phyloP scores from a whole-genome alignment of 2,329 filamentous ascomycete species.

The Trichoderma arundinaceum region DNA sequence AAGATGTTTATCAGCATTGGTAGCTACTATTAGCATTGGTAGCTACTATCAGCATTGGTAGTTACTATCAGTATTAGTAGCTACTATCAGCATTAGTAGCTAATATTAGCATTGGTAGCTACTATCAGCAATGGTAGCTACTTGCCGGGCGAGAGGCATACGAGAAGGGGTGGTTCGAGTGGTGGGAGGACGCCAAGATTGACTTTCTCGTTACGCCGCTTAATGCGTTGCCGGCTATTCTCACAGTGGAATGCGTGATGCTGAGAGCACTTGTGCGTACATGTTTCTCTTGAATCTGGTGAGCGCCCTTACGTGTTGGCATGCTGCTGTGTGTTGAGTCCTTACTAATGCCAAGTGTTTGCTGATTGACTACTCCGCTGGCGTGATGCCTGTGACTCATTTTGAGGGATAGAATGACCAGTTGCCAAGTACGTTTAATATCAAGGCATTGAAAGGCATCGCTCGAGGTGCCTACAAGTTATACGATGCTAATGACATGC shows the following conservation, averaged over 20 bases:
- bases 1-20: constrained; percentile 70
- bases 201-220: constrained; percentile 85
- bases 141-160: constrained; percentile 49
- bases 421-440: constrained; percentile 64
- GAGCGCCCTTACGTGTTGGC: constrained; percentile 42
- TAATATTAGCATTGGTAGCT: constrained; percentile 74
- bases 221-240: constrained; percentile 91
- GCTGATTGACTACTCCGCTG: constrained; percentile 82
- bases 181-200: constrained; percentile 71
- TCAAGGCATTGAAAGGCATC: constrained; percentile 75
- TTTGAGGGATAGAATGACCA: constrained; percentile 74
- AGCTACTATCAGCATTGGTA: constrained; percentile 74
- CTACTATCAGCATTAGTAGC: constrained; percentile 74
- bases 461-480: constrained; percentile 83
- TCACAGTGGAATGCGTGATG: constrained; percentile 84
- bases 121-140: constrained; percentile 71
- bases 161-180: constrained; percentile 39
- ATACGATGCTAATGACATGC: constrained; percentile 83
- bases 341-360: neutral
- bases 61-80: too few relatives aligned
- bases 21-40: constrained; percentile 70
- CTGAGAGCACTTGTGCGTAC: constrained; percentile 86
- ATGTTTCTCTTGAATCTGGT: constrained; percentile 92
- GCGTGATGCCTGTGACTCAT: constrained; percentile 83
- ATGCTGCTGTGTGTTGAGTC: constrained; percentile 7